phyloP scores from a whole-genome alignment of 306 rosid genomes.

The Corylus americana region DNA sequence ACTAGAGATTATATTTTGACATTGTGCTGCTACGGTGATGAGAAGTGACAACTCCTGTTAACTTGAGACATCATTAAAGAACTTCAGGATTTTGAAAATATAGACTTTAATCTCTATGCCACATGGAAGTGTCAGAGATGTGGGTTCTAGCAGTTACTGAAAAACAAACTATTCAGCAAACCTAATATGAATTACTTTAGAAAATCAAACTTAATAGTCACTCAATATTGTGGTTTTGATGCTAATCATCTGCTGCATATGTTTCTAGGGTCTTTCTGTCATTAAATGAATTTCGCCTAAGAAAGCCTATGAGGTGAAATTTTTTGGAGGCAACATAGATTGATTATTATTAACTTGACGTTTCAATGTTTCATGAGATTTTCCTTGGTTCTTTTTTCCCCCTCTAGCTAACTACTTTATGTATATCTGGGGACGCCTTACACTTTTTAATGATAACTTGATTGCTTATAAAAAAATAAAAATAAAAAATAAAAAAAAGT shows the following conservation, averaged over 20 bases:
- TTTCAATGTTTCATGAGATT: not conserved
- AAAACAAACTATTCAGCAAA: not conserved
- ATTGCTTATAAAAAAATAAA: not conserved
- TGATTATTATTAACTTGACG: not conserved
- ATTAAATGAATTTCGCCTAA: not conserved
- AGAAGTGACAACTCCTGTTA: not conserved
- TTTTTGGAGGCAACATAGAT: not conserved
- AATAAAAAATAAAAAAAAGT: not conserved
- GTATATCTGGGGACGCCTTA: too few species aligned
- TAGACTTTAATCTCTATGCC: not conserved
- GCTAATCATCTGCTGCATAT: not conserved
- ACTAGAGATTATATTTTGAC: not conserved
- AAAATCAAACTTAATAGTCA: not conserved
- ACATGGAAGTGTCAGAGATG: slow-evolving; percentile 1
- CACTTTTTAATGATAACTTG: too few species aligned
- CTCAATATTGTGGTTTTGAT: not conserved
- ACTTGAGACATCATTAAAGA: slow-evolving; percentile 1
- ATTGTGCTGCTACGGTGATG: not conserved
- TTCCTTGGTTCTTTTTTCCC: too few species aligned
- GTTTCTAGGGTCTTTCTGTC: not conserved
- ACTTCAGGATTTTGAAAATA: not conserved
- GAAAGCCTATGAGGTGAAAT: not conserved
- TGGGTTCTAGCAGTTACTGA: not conserved
- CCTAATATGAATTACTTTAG: not conserved
- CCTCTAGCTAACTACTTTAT: too few species aligned